Evolutionary conservation across 768 basidiomycete genomes (phyloP), one percentile per base, ranked within the genome.

Genomic region (Boletus pseudopeckii): DNA sequence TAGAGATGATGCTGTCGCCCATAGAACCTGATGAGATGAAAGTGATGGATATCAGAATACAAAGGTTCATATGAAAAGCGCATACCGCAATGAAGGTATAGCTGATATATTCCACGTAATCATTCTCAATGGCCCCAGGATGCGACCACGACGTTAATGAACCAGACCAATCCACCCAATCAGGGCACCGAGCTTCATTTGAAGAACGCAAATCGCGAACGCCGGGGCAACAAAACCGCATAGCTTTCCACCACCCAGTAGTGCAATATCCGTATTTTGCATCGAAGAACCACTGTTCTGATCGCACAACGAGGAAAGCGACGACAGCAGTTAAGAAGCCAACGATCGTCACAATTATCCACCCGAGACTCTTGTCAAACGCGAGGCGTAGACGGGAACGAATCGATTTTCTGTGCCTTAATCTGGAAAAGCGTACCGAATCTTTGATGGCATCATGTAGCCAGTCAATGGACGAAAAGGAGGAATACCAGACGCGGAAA

Each of bases 361-460:
- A 92, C 5, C 94, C 94, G 47, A 92, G 72, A 59, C 83, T 83
- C 60, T 89, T 84, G 72, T 96, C 94, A 51, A 86, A 71, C 10
- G 75, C 72, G 28, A 88, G 80, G 20, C 78, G 78, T 30, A 88
- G 56, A 36, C 77, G 80, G 1, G 90, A 85, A 18, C 88, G 81
- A 33, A 85, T 17, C 1, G 93, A 90, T 61, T 82, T 85, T 52
- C 84, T 80, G 45, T 74, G 79, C 55, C 91, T 77, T 17, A 96
- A 76, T 46, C 82, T 79, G 33, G 86, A 81, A 58, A 88, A 86
- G 28, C 94, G 88, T 8, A 82, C 81, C 0, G 92, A 92, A 65
- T 96, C 92, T 70, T 97, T 95, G 75, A 98, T 92, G 38, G 91
- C 82, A 73, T 98, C 96, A 63, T 98, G 96, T 50, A 98, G 76